Evolutionary conservation across 1,284 basidiomycete species (phyloP), one percentile per base, ranked within the genome.

Genomic region (Takashimella koratensis): DNA sequence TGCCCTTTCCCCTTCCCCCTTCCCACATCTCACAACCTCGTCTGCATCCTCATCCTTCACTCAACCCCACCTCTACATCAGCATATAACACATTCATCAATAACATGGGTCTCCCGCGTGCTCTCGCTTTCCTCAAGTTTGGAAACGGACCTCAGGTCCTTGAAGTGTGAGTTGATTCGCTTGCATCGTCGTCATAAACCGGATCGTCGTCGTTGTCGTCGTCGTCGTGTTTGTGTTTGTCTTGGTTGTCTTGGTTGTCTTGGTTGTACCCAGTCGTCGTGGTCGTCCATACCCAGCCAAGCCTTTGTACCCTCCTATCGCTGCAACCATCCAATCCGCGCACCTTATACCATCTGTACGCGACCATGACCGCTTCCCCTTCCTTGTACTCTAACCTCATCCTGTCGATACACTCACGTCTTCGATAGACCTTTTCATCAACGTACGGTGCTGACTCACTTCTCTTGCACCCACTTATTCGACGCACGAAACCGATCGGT

Each of bases 41-140:
- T n/a, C n/a, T n/a, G n/a, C 30, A 36, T 36, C 30, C 8, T 36
- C 30, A 8, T 8, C 16, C 30, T 36, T 16, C 8, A 36, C 10
- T 36, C 30, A 36, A 36, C 30, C 30, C 16, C 30, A 8, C 16
- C 16, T 8, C 16, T 36, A 36, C 16, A 36, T 36, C 30, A 36
- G 16, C 8, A 8, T 16, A 43, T 43, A 43, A 16, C 42, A 11
- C 8, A 16, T 43, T n/a, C n/a, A n/a, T n/a, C n/a, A n/a, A n/a
- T n/a, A n/a, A n/a, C 21, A 95, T 95, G 92, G 86, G 91, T 51
- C 80, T 95, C 46, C 88, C 87, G 76, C 87, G 87, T 4, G 82
- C 83, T 46, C 83, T 95, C 51, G 78, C 80, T 23, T 84, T 88
- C 49, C 80, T 90, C 46, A 76, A 87, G 46, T 80, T 94, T 61